Evolutionary conservation across 2,329 filamentous ascomycete genomes (phyloP), one percentile per base, ranked within the genome.

Genomic region (Plectosphaerella plurivora): DNA sequence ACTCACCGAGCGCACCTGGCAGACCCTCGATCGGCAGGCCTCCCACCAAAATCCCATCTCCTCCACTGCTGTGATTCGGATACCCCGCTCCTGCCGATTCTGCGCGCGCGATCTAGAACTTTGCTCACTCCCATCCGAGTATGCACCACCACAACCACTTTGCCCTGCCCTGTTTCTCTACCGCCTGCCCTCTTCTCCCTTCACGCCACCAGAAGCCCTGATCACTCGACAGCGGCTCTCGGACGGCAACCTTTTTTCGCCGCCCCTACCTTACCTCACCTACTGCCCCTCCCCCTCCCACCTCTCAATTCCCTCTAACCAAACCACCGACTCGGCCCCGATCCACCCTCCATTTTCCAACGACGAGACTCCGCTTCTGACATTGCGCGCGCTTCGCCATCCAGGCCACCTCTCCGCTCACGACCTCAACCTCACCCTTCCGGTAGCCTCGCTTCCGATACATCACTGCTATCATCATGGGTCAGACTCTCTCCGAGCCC

Each of bases 401-500:
- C 44, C 24, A 46, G 25, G 7, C 22, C 22, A 24, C 12, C n/a
- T 46, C 61, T 58, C 58, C 59, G 55, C 57, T 22, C 44, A 28
- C 22, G 14, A 58, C 57, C 53, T 50, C 54, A 57, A 42, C 51
- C 55, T 48, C 58, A 6, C 35, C 22, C 16, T 33, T 39, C 47
- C 52, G 56, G 64, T 65, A 65, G 62, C 60, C 57, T 57, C 56
- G 60, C 64, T 62, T 60, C 64, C 62, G 60, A 62, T 56, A 62
- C 59, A 45, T 53, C 45, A 49, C 53, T 55, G 39, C 36, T 50
- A 51, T 62, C 62, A 44, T 18, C 75, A 99, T 99, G 94, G 94
- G 94, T 83, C 94, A 99, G 82, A 99, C 94, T 74, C 87, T 99
- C 69, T 97, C 93, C 67, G 94, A 99, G 81, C 94, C 94, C 67